Evolutionary conservation across 2,329 filamentous ascomycete genomes (phyloP).

Genomic region (Herpotrichia juniperi): DNA sequence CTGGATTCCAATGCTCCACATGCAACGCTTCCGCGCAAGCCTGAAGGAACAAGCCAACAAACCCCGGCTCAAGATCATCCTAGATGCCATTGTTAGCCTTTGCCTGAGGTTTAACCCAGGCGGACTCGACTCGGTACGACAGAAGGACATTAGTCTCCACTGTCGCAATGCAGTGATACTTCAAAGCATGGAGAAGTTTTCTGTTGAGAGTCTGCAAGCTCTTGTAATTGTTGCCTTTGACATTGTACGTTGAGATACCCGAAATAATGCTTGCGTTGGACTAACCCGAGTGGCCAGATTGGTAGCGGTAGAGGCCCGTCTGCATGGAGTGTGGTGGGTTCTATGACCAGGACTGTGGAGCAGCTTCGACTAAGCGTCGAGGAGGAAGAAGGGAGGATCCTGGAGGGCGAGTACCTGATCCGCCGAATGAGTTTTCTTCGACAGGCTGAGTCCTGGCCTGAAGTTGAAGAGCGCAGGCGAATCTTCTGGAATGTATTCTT

Average conservation of each 20-base stretch:
- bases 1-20: conserved; percentile 44
- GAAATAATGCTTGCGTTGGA: not conserved
- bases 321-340: conserved; percentile 44
- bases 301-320: conserved; percentile 41
- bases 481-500: conserved; percentile 48
- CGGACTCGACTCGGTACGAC: conserved; percentile 14
- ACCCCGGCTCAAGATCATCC: conserved; percentile 21
- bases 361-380: conserved; percentile 39
- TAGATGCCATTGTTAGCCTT: conserved; percentile 33
- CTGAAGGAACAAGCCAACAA: conserved; percentile 20
- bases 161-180: conserved; percentile 30
- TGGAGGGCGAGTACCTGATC: conserved; percentile 32
- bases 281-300: conserved; percentile 21
- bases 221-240: conserved; percentile 44
- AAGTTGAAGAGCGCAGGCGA: conserved; percentile 44
- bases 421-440: conserved; percentile 45
- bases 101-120: conserved; percentile 21
- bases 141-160: conserved; percentile 18
- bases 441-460: conserved; percentile 34
- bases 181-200: conserved; percentile 41
- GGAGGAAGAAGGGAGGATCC: conserved; percentile 26
- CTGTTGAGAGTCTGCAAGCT: conserved; percentile 44
- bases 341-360: conserved; percentile 45
- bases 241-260: conserved; percentile 20
- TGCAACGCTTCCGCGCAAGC: conserved; percentile 32